Base-by-base conservation (phyloP, 441 rosid species). In the Jatropha multifida region DNA sequence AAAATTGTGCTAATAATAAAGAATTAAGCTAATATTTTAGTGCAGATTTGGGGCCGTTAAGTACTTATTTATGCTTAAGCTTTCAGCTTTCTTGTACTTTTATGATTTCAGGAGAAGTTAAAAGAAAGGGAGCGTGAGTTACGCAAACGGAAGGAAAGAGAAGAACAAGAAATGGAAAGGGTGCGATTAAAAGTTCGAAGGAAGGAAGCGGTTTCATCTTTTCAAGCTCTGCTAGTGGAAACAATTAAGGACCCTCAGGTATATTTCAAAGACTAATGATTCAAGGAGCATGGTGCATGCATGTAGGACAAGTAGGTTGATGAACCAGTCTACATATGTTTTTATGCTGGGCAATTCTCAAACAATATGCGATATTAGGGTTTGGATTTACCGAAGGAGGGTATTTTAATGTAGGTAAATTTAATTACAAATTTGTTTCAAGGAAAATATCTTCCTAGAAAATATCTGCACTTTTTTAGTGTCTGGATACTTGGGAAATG, bases 231-330 rank as follows among this genome's bases (percentile, higher is more conserved):
- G 84, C 92, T 96, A 76, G 93, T 96, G 83, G 99, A 96, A 86
- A 90, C 87, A 68, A 91, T 96, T 66, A 94, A 92, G 86, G 98
- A 94, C 79, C 90, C 96, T 68, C 97, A 88, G 99, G 99, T 96
- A 83, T 17, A 49, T 44, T 54, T 46, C 68, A 46, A 51, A 74
- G 20, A 26, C 61, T 51, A 46, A 61, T 62, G n/a, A 71, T 69
- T 60, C 52, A 23, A 44, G 2, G 48, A 6, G 10, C 48, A 44
- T 44, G 10, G 48, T 7, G 48, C 18, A 51, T 51, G 18, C 5
- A 51, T 14, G 55, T 51, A 14, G 4, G 18, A 0, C 18, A 6
- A 11, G 48, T 1, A 51, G 55, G n/a, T 15, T 51, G 55, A 14
- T 14, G 55, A 51, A 51, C 18, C 55, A 14, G 6, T 15, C 18